A percentile compares a stretch with the other conserved stretches of the same genome.
These are phyloP conservation scores for Calycina herbarum DNA, from an alignment of 2,329 filamentous ascomycete genomes.

Conservation along the genomic window DNA sequence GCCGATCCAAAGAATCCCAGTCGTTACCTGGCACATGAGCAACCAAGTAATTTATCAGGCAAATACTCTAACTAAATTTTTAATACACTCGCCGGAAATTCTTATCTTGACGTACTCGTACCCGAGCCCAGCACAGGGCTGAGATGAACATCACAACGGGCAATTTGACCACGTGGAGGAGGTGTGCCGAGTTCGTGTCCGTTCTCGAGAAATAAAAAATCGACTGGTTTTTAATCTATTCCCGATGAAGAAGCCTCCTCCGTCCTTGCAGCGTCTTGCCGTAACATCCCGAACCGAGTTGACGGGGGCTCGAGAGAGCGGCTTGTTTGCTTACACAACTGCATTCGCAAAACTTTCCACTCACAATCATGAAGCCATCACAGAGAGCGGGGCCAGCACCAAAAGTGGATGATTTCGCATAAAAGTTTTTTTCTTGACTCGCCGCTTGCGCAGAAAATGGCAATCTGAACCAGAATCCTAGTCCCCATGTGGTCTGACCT, in stretches of 20 bases:
- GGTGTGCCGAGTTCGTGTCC: neutral
- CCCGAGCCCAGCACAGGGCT: neutral
- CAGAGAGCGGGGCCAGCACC: neutral
- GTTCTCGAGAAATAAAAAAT: neutral
- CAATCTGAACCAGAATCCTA: neutral
- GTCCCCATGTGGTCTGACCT: conserved; percentile 4
- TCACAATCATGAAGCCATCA: neutral
- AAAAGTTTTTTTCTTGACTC: conserved; percentile 1
- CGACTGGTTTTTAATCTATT: neutral
- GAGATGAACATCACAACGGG: neutral
- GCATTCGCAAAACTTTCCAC: neutral
- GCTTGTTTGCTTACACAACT: neutral
- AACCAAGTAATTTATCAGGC: no score
- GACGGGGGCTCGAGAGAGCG: neutral
- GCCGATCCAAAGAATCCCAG: no score
- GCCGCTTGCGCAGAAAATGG: neutral
- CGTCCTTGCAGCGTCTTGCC: neutral
- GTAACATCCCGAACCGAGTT: conserved; percentile 4
- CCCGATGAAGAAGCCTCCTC: neutral
- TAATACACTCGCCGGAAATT: no score
- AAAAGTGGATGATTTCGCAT: neutral
- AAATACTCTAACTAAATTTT: no score
- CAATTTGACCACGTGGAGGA: conserved; percentile 4
- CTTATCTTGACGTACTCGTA: neutral
- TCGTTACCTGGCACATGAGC: no score